Base-by-base conservation (phyloP, 768 basidiomycete species). In the Pulveroboletus sp. region DNA sequence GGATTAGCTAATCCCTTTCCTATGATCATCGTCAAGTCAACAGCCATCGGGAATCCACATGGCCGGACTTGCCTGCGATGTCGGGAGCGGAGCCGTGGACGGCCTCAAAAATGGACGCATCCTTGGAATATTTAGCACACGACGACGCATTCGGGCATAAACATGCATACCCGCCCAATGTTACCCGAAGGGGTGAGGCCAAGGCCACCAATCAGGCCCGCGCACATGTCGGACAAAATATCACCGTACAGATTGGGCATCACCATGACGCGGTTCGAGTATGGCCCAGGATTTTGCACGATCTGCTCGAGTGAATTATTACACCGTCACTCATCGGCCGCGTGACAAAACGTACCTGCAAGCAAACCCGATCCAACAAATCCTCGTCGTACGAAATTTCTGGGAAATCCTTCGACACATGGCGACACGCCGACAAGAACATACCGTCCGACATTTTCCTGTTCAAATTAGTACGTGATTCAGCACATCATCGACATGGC, bases 401-500 rank as follows among this genome's bases (percentile, higher is more conserved):
- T 17, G 96, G 96, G 79, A 86, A 99, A 48, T 92, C 93, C 67
- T 95, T 93, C 6, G 95, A 86, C 34, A 99, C 91, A 59, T 92
- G 86, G 47, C 96, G 86, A 71, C 96, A 98, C 20, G 96, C 96
- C 34, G 91, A 88, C 71, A 99, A 76, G 80, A 99, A 99, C 93
- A 98, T 96, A 53, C 96, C 96, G 68, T 99, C 96, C 17, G 95
- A 98, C 89, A 98, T 93, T 85, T 97, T 97, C 93, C 93, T 96
- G 63, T 24, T 17, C 41, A 43, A 43, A 44, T 62, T 9, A 64
- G 34, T 55, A 59, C 46, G 27, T 49, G 43, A 49, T 29, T 24
- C 32, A 27, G 19, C 34, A 41, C 6, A 45, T 27, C 10, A 44
- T 29, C 50, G 37, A 16, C 29, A 22, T 20, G 17, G 72, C 87